Evolutionary conservation across 1,284 basidiomycete species (phyloP), one percentile per base, ranked within the genome.

Genomic region (Leccinum solheimii): DNA sequence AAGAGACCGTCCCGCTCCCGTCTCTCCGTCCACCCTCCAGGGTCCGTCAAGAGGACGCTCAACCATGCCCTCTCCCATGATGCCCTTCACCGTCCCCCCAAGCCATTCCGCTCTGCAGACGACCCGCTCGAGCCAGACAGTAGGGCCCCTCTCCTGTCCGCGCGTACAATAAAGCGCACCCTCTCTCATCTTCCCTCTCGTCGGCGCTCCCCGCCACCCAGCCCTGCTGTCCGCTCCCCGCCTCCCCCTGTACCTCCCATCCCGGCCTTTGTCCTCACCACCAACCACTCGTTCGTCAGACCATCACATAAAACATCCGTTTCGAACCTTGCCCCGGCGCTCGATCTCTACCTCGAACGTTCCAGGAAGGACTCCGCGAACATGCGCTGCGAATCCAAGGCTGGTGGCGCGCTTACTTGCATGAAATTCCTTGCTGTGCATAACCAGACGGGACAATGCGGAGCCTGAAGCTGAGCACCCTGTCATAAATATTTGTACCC

Each of bases 181-280:
- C 48, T 27, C 36, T 61, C 45, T 8, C 58, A 68, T 2, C 52
- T 45, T 5, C 55, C 65, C 40, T 45, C 57, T 14, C 74, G 73
- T 43, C 68, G 62, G 36, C 73, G 66, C 34, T 76, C 75, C 11
- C 72, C 67, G 0, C 73, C 69, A 36, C 73, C 72, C 16, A 63
- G 68, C 38, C 68, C 72, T 0, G 55, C 61, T 11, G 36, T 58
- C 34, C 61, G 40, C 14, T 67, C 73, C 1, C 66, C 75, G 3
- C 72, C 72, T 10, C 73, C 72, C 26, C 72, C 74, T n/a, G 73
- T 76, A 7, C 74, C 72, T 8, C 73, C 72, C 14, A 72, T 73
- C 34, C 72, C 73, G 6, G 58, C 64, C 16, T 67, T 66, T 61
- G 62, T 72, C 55, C 67, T 72, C 48, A 26, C 60, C 26, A 36